Evolutionary conservation across 2,329 filamentous ascomycete species (phyloP), one percentile per base, ranked within the genome.

Genomic region (Stemphylium beticola): DNA sequence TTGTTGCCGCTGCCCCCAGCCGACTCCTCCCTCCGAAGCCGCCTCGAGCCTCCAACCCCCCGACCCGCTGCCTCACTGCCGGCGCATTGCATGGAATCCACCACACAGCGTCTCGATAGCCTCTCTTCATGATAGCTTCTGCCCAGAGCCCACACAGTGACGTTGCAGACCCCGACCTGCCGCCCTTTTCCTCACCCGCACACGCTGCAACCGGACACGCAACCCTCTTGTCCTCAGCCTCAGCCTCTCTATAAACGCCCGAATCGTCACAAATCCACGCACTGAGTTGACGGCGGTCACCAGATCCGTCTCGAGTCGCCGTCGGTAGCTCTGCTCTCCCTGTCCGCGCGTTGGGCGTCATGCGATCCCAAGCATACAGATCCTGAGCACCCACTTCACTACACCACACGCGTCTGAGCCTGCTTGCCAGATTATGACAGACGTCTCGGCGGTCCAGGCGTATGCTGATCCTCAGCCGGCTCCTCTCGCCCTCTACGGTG

Each of bases 391-490:
- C 66, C 63, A 67, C 58, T 55, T 69, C 62, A 66, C 51, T 31
- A 48, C 61, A 61, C 60, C 49, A 61, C 55, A 55, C 50, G 53
- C 54, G 47, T 45, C 55, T 55, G 64, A 64, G 57, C 61, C 57
- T 64, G 62, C 59, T 59, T 64, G 68, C 64, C 68, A 71, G 71
- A 76, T 67, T 74, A 77, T 77, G 75, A 77, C 75, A 68, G 75
- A 77, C 66, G 67, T 76, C 66, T 71, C 74, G 64, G 72, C 74
- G 61, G 58, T 75, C 55, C 69, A 72, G 69, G 70, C 72, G 69
- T 73, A 76, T 73, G 75, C 75, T 77, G 75, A 77, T 53, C 59
- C 67, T 71, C 75, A 77, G 75, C 74, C 71, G 60, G 68, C 69
- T 69, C 68, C 74, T 52, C 62, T 69, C 63, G 67, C 72, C 66